Base-by-base conservation (phyloP, 1,284 basidiomycete genomes). In the Rhodotorula sp. region DNA sequence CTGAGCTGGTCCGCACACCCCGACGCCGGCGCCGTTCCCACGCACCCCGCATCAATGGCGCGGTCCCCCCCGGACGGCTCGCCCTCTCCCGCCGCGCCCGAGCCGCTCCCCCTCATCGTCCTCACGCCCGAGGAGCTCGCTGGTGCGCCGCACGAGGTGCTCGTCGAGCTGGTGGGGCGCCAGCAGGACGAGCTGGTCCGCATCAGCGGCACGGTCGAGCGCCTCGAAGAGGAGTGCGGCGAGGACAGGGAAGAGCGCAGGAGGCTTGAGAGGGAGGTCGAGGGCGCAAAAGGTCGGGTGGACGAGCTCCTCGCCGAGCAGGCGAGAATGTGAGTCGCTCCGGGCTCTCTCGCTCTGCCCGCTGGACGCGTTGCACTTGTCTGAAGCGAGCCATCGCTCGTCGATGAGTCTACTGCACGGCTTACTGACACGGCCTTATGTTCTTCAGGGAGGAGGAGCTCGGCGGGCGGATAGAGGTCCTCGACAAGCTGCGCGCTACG, bases 371-470 rank as follows among this genome's bases (percentile, higher is more conserved):
- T 22, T 17, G 2, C 34, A 15, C 1, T 29, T 7, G 21, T 19
- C 13, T 9, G 4, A 19, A 22, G 19, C 13, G 25, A 32, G 37
- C 37, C 13, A 2, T 34, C 29, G 29, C 44, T 34, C 17, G 46
- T 10, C 50, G n/a, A n/a, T n/a, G n/a, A n/a, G n/a, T n/a, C n/a
- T n/a, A n/a, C n/a, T n/a, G n/a, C n/a, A n/a, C n/a, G n/a, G n/a
- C n/a, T 1, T 9, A 10, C 32, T 36, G 44, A 44, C 44, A 21
- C 44, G 15, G 5, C 15, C 6, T 17, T 41, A n/a, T n/a, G 29
- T 17, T 1, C 13, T 9, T 13, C 64, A 73, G 77, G 69, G 77
- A 79, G 61, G 67, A 70, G 46, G 75, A 78, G 58, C 71, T 79
- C 25, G 71, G 70, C 13, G 77, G 74, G 19, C 57, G 72, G 19